Evolutionary conservation across 2,329 filamentous ascomycete species (phyloP).

Genomic region (Ceratocystiopsis sp.): DNA sequence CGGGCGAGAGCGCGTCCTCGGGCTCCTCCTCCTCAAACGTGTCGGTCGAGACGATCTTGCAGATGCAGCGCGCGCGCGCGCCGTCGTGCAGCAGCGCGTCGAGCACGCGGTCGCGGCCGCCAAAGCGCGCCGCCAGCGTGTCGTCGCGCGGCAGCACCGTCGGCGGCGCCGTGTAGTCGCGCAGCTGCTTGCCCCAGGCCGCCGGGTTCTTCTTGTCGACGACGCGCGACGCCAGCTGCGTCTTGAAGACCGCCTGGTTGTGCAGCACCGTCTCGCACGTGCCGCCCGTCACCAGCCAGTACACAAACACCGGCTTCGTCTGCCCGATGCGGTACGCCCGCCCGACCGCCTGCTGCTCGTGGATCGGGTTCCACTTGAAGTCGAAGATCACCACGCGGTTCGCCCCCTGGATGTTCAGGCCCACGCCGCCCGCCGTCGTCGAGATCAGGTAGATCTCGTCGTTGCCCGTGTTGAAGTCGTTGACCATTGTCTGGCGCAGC

Average conservation of each 20-base stretch:
- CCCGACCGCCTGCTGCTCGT: slow-evolving; percentile 76
- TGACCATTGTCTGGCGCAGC: slow-evolving; percentile 44
- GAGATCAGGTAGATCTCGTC: slow-evolving; percentile 61
- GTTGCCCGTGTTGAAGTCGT: slow-evolving; percentile 46
- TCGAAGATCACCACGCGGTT: slow-evolving; percentile 82
- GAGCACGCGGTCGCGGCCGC: slow-evolving; percentile 47
- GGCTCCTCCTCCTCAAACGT: slow-evolving; percentile 55
- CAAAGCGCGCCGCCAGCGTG: slow-evolving; percentile 26
- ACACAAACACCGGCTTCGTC: slow-evolving; percentile 64
- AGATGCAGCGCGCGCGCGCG: slow-evolving; percentile 23
- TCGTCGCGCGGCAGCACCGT: slow-evolving; percentile 32
- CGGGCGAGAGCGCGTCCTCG: slow-evolving; percentile 37
- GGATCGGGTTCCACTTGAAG: slow-evolving; percentile 60
- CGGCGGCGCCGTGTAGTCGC: slow-evolving; percentile 43
- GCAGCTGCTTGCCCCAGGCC: slow-evolving; percentile 42
- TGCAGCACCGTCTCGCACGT: slow-evolving; percentile 64
- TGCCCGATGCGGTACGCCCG: slow-evolving; percentile 78
- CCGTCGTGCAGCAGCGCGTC: slow-evolving; percentile 25
- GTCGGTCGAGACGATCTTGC: slow-evolving; percentile 48
- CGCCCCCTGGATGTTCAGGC: slow-evolving; percentile 68
- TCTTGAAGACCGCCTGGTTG: slow-evolving; percentile 66
- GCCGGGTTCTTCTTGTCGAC: slow-evolving; percentile 68
- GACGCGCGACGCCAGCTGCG: slow-evolving; percentile 58
- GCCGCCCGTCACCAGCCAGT: slow-evolving; percentile 61
- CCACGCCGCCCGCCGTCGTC: slow-evolving; percentile 64